A percentile compares a stretch with the other conserved stretches of the same genome.
These are phyloP conservation scores for Arthrobotrys megalospora DNA, from an alignment of 2,329 filamentous ascomycete species.

Conservation along the genomic window DNA sequence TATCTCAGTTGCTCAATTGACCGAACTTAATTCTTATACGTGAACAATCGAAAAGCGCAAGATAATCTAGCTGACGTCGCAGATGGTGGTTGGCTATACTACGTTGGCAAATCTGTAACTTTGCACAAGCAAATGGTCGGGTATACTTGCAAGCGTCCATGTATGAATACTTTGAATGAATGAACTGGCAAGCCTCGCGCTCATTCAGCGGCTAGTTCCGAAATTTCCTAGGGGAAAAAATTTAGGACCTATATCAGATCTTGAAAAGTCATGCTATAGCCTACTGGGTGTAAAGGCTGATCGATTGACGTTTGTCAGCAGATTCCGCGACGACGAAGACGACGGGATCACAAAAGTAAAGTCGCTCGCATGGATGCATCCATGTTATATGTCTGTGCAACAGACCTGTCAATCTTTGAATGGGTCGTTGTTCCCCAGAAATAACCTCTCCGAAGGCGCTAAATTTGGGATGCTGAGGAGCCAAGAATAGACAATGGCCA, in stretches of 20 bases:
- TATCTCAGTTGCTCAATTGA: too few relatives aligned
- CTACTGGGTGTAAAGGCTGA: neutral
- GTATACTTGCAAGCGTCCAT: constrained; percentile 1
- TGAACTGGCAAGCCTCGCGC: constrained; percentile 1
- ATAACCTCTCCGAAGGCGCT: constrained; percentile 30
- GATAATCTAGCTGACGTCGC: too few relatives aligned
- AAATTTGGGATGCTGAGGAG: constrained; percentile 28
- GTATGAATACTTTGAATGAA: neutral
- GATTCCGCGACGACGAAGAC: constrained; percentile 13
- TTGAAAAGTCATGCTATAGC: constrained; percentile 10
- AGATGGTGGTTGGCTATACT: neutral
- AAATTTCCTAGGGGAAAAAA: neutral
- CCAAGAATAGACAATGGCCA: constrained; percentile 48
- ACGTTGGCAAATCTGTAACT: neutral
- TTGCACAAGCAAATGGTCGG: neutral
- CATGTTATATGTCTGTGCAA: constrained; percentile 28
- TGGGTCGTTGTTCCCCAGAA: constrained; percentile 15
- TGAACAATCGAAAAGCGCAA: too few relatives aligned
- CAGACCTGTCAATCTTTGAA: constrained; percentile 32
- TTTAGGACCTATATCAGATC: constrained; percentile 11
- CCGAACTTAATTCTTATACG: too few relatives aligned
- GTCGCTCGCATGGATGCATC: constrained; percentile 8
- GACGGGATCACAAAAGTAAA: constrained; percentile 9
- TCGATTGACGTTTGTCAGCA: constrained; percentile 14
- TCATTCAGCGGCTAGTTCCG: constrained; percentile 9